Evolutionary conservation across 2,329 filamentous ascomycete species (phyloP), one percentile per base, ranked within the genome.

Genomic region (Cordyceps pruinosa): DNA sequence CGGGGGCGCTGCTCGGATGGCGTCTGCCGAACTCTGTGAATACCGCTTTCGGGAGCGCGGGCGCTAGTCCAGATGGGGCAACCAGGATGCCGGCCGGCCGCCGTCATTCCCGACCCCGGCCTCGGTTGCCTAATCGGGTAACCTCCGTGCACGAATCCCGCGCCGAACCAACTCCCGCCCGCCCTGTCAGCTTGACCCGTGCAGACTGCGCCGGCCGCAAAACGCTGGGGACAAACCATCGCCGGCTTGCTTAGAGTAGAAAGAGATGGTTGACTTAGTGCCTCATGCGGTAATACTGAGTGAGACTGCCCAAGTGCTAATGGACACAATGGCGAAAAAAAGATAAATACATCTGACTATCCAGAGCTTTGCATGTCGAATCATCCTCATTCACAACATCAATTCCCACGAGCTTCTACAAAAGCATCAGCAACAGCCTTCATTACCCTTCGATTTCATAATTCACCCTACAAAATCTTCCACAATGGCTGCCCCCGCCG

Each of bases 401-500:
- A n/a, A n/a, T 17, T 21, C 44, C 46, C 26, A 50, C 0, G 39
- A 41, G 32, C 48, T 47, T 47, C 23, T 26, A 25, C 3, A 30
- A 21, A 37, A 57, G 41, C 48, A 47, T 25, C 25, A 32, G 2
- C 17, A 34, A 4, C 17, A 34, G 13, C 39, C 28, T 10, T 21
- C 35, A 23, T 34, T 39, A 28, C n/a, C 30, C 28, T 56, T 28
- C 13, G 28, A 19, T 26, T 17, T 5, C 19, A n/a, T 10, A 19
- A 26, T 21, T 10, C 9, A 37, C 4, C 32, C 25, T 26, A 15
- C 7, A 15, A 26, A 51, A 41, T 21, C 25, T 32, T 41, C 32
- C 34, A 53, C 32, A 39, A 58, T 58, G 56, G 56, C 56, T 41
- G 56, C 56, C 21, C 56, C 56, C 48, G 56, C 56, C 15, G 56